A percentile compares a stretch with the other conserved stretches of the same genome.
Conservation (phyloP, 2,329 filamentous ascomycete species). For the Trichoderma asperellum region DNA sequence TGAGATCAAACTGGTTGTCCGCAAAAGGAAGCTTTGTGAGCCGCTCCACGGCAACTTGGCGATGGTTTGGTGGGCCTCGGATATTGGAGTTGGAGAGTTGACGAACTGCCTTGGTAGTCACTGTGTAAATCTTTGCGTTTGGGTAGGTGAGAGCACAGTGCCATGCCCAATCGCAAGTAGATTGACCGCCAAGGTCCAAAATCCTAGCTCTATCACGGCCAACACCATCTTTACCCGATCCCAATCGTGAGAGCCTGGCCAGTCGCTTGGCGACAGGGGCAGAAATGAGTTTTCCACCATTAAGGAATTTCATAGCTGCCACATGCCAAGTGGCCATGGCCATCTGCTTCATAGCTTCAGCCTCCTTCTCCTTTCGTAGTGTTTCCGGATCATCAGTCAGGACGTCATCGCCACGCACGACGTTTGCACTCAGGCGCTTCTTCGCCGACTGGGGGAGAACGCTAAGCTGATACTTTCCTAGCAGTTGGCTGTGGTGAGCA, state of each 20-base stretch:
- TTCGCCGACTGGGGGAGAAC: conserved; percentile 69
- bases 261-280: conserved; percentile 67
- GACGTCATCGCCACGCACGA: conserved; percentile 71
- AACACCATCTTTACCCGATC: conserved; percentile 48
- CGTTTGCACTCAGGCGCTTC: conserved; percentile 72
- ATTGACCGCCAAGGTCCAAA: conserved; percentile 83
- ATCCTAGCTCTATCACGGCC: conserved; percentile 65
- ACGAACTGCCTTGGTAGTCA: conserved; percentile 72
- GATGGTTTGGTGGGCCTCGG: conserved; percentile 84
- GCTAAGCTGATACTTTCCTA: conserved; percentile 81
- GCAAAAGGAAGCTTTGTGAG: conserved; percentile 84
- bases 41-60: conserved; percentile 75
- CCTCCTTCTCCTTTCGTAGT: conserved; percentile 73
- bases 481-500: conserved; percentile 77
- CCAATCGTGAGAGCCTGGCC: conserved; percentile 56
- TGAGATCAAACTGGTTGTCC: conserved; percentile 83
- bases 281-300: conserved; percentile 66
- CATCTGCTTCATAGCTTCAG: conserved; percentile 77
- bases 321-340: conserved; percentile 64
- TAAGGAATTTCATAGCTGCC: conserved; percentile 62
- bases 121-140: conserved; percentile 84
- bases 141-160: conserved; percentile 85
- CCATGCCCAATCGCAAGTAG: conserved; percentile 94
- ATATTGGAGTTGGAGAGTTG: conserved; percentile 75
- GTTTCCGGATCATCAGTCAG: conserved; percentile 65